phyloP scores from a whole-genome alignment of 306 rosid species.

The Glycine tomentella region DNA sequence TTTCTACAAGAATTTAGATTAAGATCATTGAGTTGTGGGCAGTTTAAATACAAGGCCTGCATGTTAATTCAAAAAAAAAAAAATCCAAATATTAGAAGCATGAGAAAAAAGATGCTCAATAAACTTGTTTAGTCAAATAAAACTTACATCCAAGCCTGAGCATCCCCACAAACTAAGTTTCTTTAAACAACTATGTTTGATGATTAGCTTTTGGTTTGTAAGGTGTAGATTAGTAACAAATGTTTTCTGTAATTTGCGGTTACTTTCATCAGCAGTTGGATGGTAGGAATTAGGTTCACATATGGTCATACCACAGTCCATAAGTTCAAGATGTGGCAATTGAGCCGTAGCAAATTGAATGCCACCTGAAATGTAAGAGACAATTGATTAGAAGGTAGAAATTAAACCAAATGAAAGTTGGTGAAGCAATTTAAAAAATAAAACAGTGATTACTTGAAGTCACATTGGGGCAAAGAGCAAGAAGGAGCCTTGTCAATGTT shows the following conservation, averaged over 20 bases:
- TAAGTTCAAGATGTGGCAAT: conserved; percentile 87
- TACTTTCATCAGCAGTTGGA: conserved; percentile 51
- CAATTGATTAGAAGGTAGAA: conserved; percentile 36
- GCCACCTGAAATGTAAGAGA: conserved; percentile 68
- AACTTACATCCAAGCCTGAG: conserved; percentile 86
- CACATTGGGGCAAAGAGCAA: conserved; percentile 95
- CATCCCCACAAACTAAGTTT: conserved; percentile 99
- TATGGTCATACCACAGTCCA: conserved; percentile 98
- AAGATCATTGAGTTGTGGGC: conserved; percentile 84
- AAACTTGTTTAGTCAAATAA: conserved; percentile 32
- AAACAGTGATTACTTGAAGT: conserved; percentile 79
- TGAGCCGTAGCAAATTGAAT: conserved; percentile 96
- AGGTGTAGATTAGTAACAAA: conserved; percentile 56
- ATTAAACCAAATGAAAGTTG: conserved; percentile 4
- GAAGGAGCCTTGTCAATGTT: conserved; percentile 80
- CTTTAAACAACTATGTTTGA: conserved; percentile 77
- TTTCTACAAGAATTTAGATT: conserved; percentile 87
- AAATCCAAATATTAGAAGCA: conserved; percentile 39
- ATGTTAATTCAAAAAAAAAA: conserved; percentile 39
- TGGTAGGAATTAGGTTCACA: conserved; percentile 68
- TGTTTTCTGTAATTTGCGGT: conserved; percentile 47
- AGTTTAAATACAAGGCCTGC: conserved; percentile 91
- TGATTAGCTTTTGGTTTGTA: conserved; percentile 84
- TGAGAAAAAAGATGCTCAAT: not conserved
- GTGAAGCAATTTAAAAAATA: conserved; percentile 23